These are phyloP conservation scores for Fomitiporia mediterranea DNA, from an alignment of 1,284 basidiomycete species.

Conservation along the genomic window DNA sequence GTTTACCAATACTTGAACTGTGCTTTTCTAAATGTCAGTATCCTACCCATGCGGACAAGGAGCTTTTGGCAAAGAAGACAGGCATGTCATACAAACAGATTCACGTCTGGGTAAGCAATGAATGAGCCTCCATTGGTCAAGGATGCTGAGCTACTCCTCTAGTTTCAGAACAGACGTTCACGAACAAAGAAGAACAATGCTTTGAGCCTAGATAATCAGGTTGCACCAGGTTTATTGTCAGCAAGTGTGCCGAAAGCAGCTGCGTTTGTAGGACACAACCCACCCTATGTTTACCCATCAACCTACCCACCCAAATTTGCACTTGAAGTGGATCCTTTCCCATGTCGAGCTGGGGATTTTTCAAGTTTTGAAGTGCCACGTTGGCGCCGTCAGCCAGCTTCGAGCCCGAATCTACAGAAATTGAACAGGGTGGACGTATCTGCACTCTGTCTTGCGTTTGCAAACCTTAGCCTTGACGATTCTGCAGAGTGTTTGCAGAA, in stretches of 20 bases:
- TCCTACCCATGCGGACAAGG: slow-evolving; percentile 8
- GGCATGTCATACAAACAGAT: slow-evolving; percentile 16
- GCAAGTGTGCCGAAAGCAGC: neutral
- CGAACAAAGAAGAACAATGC: neutral
- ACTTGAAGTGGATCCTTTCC: slow-evolving; percentile 7
- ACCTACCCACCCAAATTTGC: slow-evolving; percentile 7
- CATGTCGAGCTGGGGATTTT: slow-evolving; percentile 13
- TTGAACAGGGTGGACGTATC: neutral
- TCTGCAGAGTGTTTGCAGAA: neutral
- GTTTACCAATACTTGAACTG: slow-evolving; percentile 1
- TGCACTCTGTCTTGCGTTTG: neutral
- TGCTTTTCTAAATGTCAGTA: slow-evolving; percentile 5
- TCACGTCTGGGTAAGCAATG: slow-evolving; percentile 12
- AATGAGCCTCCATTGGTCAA: neutral
- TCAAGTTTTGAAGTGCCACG: neutral
- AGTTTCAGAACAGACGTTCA: slow-evolving; percentile 18
- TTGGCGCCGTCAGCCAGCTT: slow-evolving; percentile 2
- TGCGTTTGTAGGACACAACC: neutral
- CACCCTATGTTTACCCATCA: slow-evolving; percentile 1
- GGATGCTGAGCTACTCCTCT: neutral
- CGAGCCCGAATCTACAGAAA: neutral
- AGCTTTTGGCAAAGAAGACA: slow-evolving; percentile 9
- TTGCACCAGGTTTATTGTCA: neutral
- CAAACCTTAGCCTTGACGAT: neutral
- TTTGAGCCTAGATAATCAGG: no score